Conservation (phyloP, 208 protist species). For the Trypanosoma melophagium region DNA sequence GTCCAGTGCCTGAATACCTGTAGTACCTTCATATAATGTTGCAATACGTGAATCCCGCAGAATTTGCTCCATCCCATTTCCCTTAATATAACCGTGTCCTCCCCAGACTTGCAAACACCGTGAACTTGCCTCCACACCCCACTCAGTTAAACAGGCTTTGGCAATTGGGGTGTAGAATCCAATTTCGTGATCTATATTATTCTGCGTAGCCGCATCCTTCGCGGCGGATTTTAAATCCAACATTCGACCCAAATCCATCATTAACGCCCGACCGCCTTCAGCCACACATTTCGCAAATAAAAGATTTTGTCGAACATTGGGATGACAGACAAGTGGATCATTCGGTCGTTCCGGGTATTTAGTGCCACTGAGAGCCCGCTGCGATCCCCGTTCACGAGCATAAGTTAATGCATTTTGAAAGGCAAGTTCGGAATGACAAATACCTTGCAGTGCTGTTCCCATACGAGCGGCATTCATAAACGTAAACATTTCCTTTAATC, state of each 20-base stretch:
- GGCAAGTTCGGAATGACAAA: conserved; percentile 78
- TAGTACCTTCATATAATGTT: conserved; percentile 84
- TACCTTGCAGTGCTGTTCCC: conserved; percentile 71
- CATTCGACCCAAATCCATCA: conserved; percentile 69
- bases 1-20: conserved; percentile 82
- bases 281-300: conserved; percentile 81
- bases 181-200: conserved; percentile 64
- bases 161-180: conserved; percentile 88
- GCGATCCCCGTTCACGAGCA: conserved; percentile 72
- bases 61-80: conserved; percentile 84
- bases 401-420: conserved; percentile 84
- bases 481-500: conserved; percentile 91
- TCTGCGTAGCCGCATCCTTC: conserved; percentile 22
- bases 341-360: conserved; percentile 57
- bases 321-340: conserved; percentile 72
- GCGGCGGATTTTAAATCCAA: conserved; percentile 50
- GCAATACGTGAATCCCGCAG: conserved; percentile 72
- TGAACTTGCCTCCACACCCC: conserved; percentile 64
- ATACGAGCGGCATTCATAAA: conserved; percentile 88
- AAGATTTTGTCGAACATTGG: conserved; percentile 80
- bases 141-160: conserved; percentile 82
- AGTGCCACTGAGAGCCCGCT: conserved; percentile 53
- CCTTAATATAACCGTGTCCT: conserved; percentile 81
- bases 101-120: conserved; percentile 74
- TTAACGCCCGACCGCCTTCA: conserved; percentile 81